Evolutionary conservation across 345 rosid species (phyloP).

Genomic region (Populus alba): DNA sequence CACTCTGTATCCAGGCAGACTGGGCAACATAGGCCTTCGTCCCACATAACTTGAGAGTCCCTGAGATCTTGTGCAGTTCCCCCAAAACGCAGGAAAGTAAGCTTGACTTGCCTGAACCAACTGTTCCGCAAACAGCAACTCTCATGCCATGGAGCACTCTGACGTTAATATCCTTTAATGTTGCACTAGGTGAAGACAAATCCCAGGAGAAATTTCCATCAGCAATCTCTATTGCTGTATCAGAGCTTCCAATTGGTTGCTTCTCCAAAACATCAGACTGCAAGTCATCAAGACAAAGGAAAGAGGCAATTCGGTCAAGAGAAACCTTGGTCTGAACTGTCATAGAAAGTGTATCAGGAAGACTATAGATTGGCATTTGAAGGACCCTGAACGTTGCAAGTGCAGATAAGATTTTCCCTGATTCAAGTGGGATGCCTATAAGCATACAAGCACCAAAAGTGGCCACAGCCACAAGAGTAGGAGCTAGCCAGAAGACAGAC

Average conservation of each 20-base stretch:
- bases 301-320: slow-evolving; percentile 31
- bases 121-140: slow-evolving; percentile 40
- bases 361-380: slow-evolving; percentile 27
- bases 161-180: slow-evolving; percentile 24
- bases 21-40: slow-evolving; percentile 39
- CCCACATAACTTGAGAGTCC: slow-evolving; percentile 25
- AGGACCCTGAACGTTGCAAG: slow-evolving; percentile 35
- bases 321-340: slow-evolving; percentile 34
- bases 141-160: slow-evolving; percentile 26
- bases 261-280: slow-evolving; percentile 25
- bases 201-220: slow-evolving; percentile 41
- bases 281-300: slow-evolving; percentile 33
- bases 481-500: slow-evolving; percentile 27
- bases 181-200: slow-evolving; percentile 19
- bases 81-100: slow-evolving; percentile 31
- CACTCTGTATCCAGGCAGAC: slow-evolving; percentile 38
- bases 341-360: slow-evolving; percentile 35
- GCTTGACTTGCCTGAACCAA: slow-evolving; percentile 39
- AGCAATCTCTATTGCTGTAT: slow-evolving; percentile 23
- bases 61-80: slow-evolving; percentile 33
- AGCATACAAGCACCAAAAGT: slow-evolving; percentile 37
- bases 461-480: slow-evolving; percentile 22
- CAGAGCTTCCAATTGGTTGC: slow-evolving; percentile 22
- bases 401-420: slow-evolving; percentile 37
- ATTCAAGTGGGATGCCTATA: slow-evolving; percentile 27